Evolutionary conservation across 2,329 filamentous ascomycete species (phyloP), one percentile per base, ranked within the genome.

Genomic region (Aureobasidium sp.): DNA sequence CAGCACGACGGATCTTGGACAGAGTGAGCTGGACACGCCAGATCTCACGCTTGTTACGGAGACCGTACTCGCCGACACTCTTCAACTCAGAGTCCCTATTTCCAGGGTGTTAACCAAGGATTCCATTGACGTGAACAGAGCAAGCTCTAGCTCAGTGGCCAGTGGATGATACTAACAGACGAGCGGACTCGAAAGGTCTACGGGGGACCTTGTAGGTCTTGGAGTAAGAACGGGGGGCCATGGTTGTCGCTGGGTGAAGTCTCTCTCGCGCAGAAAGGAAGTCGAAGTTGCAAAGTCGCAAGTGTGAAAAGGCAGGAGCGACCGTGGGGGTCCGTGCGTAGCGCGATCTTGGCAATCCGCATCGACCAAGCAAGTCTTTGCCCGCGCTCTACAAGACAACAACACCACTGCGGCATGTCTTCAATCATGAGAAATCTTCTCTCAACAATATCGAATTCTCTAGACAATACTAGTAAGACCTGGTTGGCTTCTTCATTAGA

Each of bases 1-100:
- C 94, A 88, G 94, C 94, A 96, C 94, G 94, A 92, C 94, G 94
- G 75, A 99, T 99, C 88, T 97, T 97, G 84, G 94, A 97, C 77
- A 99, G 88, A 75, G 93, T 96, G 80, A 99, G 88, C 86, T 90
- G 88, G 81, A 99, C 94, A 81, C 94, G 91, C 94, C 94, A 99
- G 77, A 99, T 94, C 86, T 99, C 94, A 85, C 94, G 93, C 91
- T 99, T 99, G 86, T 99, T 99, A 82, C 92, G 90, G 74, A 99
- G 90, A 82, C 94, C 94, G 85, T 95, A 99, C 84, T 99, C 94
- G 82, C 94, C 94, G 75, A 99, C 93, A 81, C 94, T 88, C 89
- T 99, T 99, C 81, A 99, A 83, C 84, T 99, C 94, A 76, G 92
- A 90, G 84, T 99, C 94, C 84, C 94, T 97, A 58, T 37, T 83